A percentile compares a stretch with the other conserved stretches of the same genome.
These are phyloP conservation scores for Drechslera avenae DNA, from an alignment of 2,329 filamentous ascomycete species.

Conservation along the genomic window DNA sequence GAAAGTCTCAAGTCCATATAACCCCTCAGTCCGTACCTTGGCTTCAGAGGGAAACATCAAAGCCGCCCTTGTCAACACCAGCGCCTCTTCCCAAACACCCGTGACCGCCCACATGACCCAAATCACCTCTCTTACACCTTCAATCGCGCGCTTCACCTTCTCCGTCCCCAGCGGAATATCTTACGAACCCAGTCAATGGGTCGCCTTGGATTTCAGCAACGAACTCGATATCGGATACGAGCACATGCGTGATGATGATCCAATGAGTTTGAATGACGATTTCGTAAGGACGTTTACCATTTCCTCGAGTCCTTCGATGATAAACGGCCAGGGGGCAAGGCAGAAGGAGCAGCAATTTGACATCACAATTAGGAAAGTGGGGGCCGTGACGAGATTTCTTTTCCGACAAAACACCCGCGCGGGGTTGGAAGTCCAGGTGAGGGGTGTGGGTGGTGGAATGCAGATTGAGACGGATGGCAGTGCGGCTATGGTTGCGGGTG, in stretches of 20 bases:
- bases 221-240: constrained; percentile 75
- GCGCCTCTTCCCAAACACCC: constrained; percentile 7
- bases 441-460: constrained; percentile 75
- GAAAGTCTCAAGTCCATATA: constrained; percentile 74
- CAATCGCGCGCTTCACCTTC: constrained; percentile 69
- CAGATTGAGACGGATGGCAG: constrained; percentile 49
- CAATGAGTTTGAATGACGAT: constrained; percentile 81
- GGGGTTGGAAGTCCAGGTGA: constrained; percentile 66
- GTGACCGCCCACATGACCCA: constrained; percentile 62
- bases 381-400: constrained; percentile 69
- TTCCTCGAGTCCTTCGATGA: constrained; percentile 59
- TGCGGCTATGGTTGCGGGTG: constrained; percentile 71
- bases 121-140: constrained; percentile 67
- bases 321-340: background rate
- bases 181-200: constrained; percentile 76
- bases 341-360: constrained; percentile 61
- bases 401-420: constrained; percentile 61
- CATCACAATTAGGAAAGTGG: constrained; percentile 73
- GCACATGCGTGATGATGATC: constrained; percentile 85
- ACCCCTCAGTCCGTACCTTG: constrained; percentile 72
- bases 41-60: constrained; percentile 59
- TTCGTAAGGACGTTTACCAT: constrained; percentile 84
- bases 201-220: constrained; percentile 72
- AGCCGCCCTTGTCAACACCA: constrained; percentile 9
- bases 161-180: constrained; percentile 47